These are phyloP conservation scores for Gamsiella multidivaricata DNA, from an alignment of 192 early-diverging fungal genomes.

Conservation along the genomic window DNA sequence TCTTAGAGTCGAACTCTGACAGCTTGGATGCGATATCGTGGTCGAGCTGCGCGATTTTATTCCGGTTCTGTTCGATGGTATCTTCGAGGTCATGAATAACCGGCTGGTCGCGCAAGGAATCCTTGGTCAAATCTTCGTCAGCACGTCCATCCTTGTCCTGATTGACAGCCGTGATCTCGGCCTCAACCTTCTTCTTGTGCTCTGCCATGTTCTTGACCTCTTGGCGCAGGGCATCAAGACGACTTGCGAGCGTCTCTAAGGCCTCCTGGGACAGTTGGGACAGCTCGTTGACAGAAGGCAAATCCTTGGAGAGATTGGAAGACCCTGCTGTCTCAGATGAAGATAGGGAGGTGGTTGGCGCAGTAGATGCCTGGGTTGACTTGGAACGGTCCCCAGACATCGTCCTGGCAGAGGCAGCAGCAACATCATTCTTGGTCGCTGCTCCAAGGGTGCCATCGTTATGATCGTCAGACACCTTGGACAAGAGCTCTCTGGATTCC, in stretches of 20 bases:
- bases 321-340: no score
- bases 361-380: no score
- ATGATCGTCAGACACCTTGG: not conserved
- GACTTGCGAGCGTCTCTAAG: not conserved
- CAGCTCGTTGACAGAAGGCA: not conserved
- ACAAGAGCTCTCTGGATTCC: not conserved
- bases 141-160: not conserved
- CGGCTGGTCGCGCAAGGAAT: not conserved
- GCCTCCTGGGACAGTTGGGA: constrained; percentile 7
- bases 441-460: not conserved
- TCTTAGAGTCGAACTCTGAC: constrained; percentile 22
- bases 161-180: not conserved
- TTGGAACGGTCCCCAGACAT: no score
- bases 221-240: constrained; percentile 1
- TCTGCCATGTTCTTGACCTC: constrained; percentile 28
- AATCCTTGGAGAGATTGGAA: not conserved
- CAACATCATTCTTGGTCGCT: no score
- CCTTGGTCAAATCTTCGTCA: not conserved
- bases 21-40: constrained; percentile 18
- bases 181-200: constrained; percentile 21
- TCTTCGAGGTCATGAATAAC: constrained; percentile 10
- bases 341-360: no score
- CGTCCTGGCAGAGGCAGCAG: no score
- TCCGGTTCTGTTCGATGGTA: constrained; percentile 4
- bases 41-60: constrained; percentile 20